Evolutionary conservation across 306 rosid genomes (phyloP), one percentile per base, ranked within the genome.

Genomic region (Cicer yamashitae): DNA sequence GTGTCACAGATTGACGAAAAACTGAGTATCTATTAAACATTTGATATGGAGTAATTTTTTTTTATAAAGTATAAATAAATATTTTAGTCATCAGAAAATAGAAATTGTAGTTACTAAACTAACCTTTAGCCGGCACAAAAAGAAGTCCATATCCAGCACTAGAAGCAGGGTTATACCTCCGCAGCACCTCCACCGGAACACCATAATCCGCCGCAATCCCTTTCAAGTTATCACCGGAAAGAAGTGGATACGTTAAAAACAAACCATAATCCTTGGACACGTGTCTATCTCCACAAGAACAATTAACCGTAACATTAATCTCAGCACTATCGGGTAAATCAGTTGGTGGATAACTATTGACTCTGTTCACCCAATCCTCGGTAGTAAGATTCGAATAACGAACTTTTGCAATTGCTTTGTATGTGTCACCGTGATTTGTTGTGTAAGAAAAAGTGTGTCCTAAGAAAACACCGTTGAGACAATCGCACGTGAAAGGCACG

Each of bases 41-140:
- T 30, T 30, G 6, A 30, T 30, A 30, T 30, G 37, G 1, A 0
- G 37, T 30, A 30, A 1, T 2, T 3, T 30, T 30, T 30, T 30
- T 0, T 0, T 30, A 30, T 22, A 30, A 30, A 25, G 3, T 25
- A 30, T 30, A 56, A 22, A 1, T 57, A 22, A 11, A 25, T 25
- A 25, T 11, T 63, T 39, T 4, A 38, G 6, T 17, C 1, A 22
- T 8, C 0, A 3, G 40, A 34, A 6, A 52, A 47, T 8, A 10
- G 10, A 65, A 65, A 8, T 0, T 18, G 7, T 11, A 10, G 10
- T 13, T 22, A 17, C 44, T 8, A 41, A 14, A 45, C 83, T 71
- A 51, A 91, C 97, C 97, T 91, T 58, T 86, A 7, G 97, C 92
- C 83, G 97, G 97, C 89, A 91, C 73, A 83, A 84, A 86, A 6